Evolutionary conservation across 768 basidiomycete species (phyloP).

Genomic region (Leccinellum albellum): DNA sequence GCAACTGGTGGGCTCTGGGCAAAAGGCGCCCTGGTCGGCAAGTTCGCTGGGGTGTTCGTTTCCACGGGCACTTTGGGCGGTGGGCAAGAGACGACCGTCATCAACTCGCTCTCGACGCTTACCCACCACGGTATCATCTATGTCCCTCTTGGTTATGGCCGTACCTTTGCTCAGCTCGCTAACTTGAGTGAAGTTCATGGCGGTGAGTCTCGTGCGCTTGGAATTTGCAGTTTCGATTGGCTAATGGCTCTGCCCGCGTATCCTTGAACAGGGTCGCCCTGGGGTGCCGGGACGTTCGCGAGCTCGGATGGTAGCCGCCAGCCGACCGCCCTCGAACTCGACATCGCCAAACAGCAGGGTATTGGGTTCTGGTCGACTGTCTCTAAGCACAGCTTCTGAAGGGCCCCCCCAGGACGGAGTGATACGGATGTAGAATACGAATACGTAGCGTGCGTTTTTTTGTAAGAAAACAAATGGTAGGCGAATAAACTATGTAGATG

Average conservation of each 20-base stretch:
- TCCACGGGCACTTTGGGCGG: constrained; percentile 69
- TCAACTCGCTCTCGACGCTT: constrained; percentile 53
- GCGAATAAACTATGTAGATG: not conserved
- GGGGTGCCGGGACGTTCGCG: constrained; percentile 70
- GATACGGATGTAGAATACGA: not conserved
- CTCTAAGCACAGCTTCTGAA: constrained; percentile 35
- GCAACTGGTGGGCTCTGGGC: constrained; percentile 66
- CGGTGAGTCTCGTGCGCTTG: constrained; percentile 37
- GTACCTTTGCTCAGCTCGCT: constrained; percentile 40
- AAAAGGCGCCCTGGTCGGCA: constrained; percentile 59
- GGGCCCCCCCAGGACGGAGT: not conserved
- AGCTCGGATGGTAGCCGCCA: constrained; percentile 44
- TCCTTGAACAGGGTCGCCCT: constrained; percentile 56
- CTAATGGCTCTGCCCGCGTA: not conserved
- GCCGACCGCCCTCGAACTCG: constrained; percentile 48
- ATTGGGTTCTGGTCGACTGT: constrained; percentile 47
- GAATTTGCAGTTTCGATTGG: not conserved
- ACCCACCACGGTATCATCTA: constrained; percentile 70
- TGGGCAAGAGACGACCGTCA: constrained; percentile 64
- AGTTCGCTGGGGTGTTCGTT: constrained; percentile 73
- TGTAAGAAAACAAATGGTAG: not conserved
- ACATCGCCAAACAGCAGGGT: constrained; percentile 52
- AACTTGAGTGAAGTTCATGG: constrained; percentile 52
- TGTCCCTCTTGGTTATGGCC: constrained; percentile 67
- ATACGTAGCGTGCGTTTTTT: not conserved